Evolutionary conservation across 139 green algal genomes (phyloP).

Genomic region (Chlamydomonas incerta): DNA sequence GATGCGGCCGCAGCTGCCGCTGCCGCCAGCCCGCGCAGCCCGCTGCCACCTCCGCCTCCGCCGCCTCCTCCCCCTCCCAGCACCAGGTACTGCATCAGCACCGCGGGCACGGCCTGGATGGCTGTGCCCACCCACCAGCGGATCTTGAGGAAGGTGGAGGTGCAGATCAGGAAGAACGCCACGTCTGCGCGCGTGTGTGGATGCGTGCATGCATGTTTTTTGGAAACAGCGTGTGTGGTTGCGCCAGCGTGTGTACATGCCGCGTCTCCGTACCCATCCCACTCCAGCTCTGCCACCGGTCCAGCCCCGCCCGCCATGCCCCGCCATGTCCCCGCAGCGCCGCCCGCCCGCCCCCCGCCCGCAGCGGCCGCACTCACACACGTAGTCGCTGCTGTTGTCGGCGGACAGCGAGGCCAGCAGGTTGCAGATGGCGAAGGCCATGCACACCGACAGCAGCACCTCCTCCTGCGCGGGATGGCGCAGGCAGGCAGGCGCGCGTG

Average conservation of each 20-base stretch:
- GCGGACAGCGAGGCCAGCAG: slow-evolving; percentile 67
- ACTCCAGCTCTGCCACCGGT: too few relatives aligned
- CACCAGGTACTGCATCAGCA: slow-evolving; percentile 45
- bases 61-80: background rate
- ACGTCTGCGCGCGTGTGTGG: slow-evolving; percentile 46
- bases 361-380: too few relatives aligned
- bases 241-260: too few relatives aligned
- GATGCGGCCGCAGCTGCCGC: too few relatives aligned
- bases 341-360: too few relatives aligned
- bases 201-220: too few relatives aligned
- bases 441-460: slow-evolving; percentile 69
- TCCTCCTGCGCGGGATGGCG: slow-evolving; percentile 72
- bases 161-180: slow-evolving; percentile 86
- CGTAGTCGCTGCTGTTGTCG: slow-evolving; percentile 68
- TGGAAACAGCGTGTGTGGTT: too few relatives aligned
- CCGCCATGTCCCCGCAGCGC: too few relatives aligned
- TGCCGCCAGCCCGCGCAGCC: too few relatives aligned
- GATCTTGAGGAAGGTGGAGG: slow-evolving; percentile 79
- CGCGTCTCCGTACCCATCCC: too few relatives aligned
- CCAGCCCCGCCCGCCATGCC: too few relatives aligned
- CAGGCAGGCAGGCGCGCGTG: background rate
- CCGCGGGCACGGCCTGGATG: slow-evolving; percentile 57
- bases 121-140: slow-evolving; percentile 74
- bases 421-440: slow-evolving; percentile 73
- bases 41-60: background rate